Base-by-base conservation (phyloP, 2,329 filamentous ascomycete species). In the Acephala macrosclerotiorum region DNA sequence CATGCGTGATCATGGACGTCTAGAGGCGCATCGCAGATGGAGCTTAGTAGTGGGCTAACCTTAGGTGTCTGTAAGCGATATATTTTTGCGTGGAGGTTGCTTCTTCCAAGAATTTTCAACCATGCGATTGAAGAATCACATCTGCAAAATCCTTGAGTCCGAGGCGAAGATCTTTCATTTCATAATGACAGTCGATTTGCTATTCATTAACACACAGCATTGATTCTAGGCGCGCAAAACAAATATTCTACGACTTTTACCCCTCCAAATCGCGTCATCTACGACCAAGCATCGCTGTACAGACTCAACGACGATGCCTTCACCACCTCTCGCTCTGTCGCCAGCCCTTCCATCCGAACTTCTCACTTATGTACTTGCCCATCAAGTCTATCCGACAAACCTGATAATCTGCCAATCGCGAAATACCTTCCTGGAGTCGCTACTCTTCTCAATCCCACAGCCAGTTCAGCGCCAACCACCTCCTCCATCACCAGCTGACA, bases 361-460 rank as follows among this genome's bases (percentile, higher is more conserved):
- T 53, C 82, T 97, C 57, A 80, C 85, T 60, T 85, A 89, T 75
- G 78, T 95, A 60, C 78, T 95, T 61, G 77, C 84, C 4, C 77
- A 82, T 45, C 83, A 89, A 65, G 71, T 77, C 3, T 77, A 85
- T 62, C 86, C 87, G 2, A 90, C 89, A 0, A 91, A 88, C 0
- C 77, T 97, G 55, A 77, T 97, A 66, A 80, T 97, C 68, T 94
- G 93, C 77, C 87, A 85, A 18, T 82, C 87, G 0, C 87, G 85
- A 65, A 79, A 85, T 0, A 82, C 84, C 1, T 97, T 97, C 73
- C 77, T 94, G 12, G 75, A 82, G 1, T 81, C 87, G 22, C 80
- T 95, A 22, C 73, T 81, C 42, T 73, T 81, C 14, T 83, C 88
- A 33, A 75, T 88, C 58, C 74, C 76, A 20, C 58, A 66, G 18